Evolutionary conservation across 2,329 filamentous ascomycete genomes (phyloP).

Genomic region (Trichoderma gracile): DNA sequence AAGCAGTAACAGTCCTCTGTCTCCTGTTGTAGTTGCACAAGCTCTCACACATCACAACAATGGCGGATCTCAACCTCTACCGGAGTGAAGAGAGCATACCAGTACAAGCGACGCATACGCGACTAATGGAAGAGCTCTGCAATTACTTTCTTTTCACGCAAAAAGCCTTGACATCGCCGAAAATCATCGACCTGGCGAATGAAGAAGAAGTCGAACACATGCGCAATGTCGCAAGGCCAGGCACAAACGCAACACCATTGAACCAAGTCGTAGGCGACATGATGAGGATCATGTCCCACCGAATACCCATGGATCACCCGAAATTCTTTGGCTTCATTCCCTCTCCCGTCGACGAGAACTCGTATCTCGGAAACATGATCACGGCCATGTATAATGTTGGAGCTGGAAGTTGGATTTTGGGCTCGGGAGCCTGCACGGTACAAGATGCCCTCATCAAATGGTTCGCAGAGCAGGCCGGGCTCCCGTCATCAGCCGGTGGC

Average conservation of each 20-base stretch:
- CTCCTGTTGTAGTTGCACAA: background rate
- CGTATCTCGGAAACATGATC: conserved; percentile 32
- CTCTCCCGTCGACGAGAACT: conserved; percentile 29
- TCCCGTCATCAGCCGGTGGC: conserved; percentile 29
- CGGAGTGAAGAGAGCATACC: background rate
- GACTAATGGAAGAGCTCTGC: conserved; percentile 1
- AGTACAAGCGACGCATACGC: background rate
- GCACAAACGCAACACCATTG: background rate
- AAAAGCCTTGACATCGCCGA: background rate
- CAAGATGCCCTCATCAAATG: conserved; percentile 33
- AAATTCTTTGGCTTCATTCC: conserved; percentile 32
- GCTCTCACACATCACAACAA: background rate
- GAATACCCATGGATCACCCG: conserved; percentile 27
- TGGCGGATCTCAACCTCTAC: background rate
- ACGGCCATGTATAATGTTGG: conserved; percentile 31
- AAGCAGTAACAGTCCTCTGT: background rate
- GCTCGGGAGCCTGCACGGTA: conserved; percentile 30
- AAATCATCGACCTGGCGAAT: conserved; percentile 4
- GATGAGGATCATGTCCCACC: conserved; percentile 21
- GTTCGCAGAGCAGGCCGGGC: conserved; percentile 28
- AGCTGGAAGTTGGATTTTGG: conserved; percentile 30
- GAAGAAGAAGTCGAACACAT: background rate
- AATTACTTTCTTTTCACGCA: background rate
- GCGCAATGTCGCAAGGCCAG: background rate
- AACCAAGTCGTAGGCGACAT: conserved; percentile 18